These are phyloP conservation scores for Paragyromitra xinjiangensis DNA, from an alignment of 495 filamentous ascomycete genomes.

Conservation along the genomic window DNA sequence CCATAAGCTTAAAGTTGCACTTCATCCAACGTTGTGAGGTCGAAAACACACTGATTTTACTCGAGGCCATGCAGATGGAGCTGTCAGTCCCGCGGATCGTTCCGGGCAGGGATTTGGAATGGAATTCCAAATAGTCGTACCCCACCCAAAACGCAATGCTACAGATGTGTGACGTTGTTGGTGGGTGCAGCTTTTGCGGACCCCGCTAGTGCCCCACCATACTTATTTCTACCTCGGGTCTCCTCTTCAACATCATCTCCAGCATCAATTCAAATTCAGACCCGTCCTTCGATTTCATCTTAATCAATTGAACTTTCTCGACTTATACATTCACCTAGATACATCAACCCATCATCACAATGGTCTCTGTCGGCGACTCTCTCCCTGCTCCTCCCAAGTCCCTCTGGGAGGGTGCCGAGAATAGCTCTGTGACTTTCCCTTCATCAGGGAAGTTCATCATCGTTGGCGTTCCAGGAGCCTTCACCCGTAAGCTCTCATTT, in stretches of 20 bases:
- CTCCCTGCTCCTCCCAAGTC: slow-evolving; percentile 50
- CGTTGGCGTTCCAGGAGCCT: slow-evolving; percentile 56
- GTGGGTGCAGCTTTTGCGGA: not conserved
- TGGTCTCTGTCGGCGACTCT: slow-evolving; percentile 42
- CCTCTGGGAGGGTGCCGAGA: slow-evolving; percentile 49
- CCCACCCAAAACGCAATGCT: not conserved
- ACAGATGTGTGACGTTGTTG: slow-evolving; percentile 1
- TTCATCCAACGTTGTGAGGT: not conserved
- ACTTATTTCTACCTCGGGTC: slow-evolving; percentile 4
- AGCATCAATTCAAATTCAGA: not conserved
- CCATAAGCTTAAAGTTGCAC: not conserved
- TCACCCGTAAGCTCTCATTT: slow-evolving; percentile 46
- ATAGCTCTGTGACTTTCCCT: slow-evolving; percentile 47
- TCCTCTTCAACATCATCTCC: not conserved
- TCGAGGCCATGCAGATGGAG: not conserved
- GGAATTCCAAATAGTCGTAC: slow-evolving; percentile 10
- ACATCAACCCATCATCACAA: slow-evolving; percentile 17
- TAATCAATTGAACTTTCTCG: not conserved
- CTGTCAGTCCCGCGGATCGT: not conserved
- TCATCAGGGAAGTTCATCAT: slow-evolving; percentile 51
- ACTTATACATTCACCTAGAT: not conserved
- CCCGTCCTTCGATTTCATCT: not conserved
- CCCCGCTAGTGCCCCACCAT: slow-evolving; percentile 15
- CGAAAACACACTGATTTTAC: slow-evolving; percentile 2
- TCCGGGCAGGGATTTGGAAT: not conserved